Percentiles rank a stretch among this genome's conserved stretches.
These are phyloP conservation scores for Naegleria lovaniensis DNA, from an alignment of 208 protist species.

Conservation along the genomic window DNA sequence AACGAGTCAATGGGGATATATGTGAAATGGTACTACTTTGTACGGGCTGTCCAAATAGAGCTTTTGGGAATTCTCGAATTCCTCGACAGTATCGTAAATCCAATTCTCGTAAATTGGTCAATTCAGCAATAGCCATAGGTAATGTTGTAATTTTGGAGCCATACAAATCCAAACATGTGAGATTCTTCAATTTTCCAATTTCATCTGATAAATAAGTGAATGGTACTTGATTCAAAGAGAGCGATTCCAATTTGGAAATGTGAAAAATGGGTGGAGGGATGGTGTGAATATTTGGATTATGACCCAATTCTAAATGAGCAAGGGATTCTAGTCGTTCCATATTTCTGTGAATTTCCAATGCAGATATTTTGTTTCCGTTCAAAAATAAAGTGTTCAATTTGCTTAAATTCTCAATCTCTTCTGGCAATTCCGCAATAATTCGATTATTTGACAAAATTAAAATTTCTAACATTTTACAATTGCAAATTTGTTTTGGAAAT, in stretches of 20 bases:
- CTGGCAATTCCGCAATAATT: neutral
- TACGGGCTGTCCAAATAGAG: neutral
- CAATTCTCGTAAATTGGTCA: neutral
- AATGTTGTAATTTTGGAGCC: neutral
- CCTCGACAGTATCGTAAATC: neutral
- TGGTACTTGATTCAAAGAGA: neutral
- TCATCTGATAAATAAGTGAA: neutral
- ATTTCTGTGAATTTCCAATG: neutral
- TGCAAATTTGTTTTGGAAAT: constrained; percentile 1
- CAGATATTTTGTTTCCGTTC: neutral
- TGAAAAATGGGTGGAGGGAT: neutral
- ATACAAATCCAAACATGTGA: neutral
- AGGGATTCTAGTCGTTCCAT: neutral
- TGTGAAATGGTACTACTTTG: neutral
- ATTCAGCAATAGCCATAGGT: neutral
- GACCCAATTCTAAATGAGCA: neutral
- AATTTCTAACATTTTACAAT: constrained; percentile 8
- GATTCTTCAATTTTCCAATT: neutral
- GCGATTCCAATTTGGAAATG: neutral
- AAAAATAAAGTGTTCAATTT: neutral
- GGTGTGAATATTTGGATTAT: neutral
- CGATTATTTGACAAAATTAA: neutral
- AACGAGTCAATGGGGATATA: neutral
- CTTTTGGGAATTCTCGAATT: neutral
- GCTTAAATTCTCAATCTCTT: neutral